Percentiles rank a stretch among this genome's conserved stretches.
phyloP scores from a whole-genome alignment of 2,329 filamentous ascomycete genomes.

The Colletotrichum karsti region DNA sequence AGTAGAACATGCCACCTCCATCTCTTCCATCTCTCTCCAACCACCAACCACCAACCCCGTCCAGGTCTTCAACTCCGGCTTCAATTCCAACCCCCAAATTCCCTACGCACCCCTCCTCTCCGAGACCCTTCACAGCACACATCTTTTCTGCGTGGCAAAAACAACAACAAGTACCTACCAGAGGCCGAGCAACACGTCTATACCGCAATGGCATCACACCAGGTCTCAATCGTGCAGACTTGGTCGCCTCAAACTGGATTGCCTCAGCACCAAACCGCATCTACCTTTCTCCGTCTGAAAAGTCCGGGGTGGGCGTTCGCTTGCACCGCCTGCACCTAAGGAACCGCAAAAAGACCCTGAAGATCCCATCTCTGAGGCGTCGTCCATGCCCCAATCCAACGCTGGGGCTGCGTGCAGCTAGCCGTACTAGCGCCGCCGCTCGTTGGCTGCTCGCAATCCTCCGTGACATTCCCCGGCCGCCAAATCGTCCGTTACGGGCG shows the following conservation, averaged over 20 bases:
- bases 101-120: neutral
- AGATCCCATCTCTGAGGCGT: constrained; percentile 22
- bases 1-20: constrained; percentile 1
- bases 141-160: neutral
- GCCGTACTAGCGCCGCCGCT: constrained; percentile 15
- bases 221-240: neutral
- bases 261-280: neutral
- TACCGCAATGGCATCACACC: neutral
- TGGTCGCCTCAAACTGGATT: neutral
- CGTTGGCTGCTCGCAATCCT: constrained; percentile 12
- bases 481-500: constrained; percentile 19
- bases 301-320: constrained; percentile 3
- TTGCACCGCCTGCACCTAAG: neutral
- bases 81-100: neutral
- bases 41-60: too few relatives aligned
- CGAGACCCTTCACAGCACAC: neutral
- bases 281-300: neutral
- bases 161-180: neutral
- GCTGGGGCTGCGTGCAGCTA: constrained; percentile 22
- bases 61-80: neutral
- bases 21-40: neutral
- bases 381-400: constrained; percentile 14
- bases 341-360: constrained; percentile 26
- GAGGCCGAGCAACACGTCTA: neutral
- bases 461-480: constrained; percentile 26